Evolutionary conservation across 2,329 filamentous ascomycete species (phyloP).

Genomic region (Helicocarpus griseus): DNA sequence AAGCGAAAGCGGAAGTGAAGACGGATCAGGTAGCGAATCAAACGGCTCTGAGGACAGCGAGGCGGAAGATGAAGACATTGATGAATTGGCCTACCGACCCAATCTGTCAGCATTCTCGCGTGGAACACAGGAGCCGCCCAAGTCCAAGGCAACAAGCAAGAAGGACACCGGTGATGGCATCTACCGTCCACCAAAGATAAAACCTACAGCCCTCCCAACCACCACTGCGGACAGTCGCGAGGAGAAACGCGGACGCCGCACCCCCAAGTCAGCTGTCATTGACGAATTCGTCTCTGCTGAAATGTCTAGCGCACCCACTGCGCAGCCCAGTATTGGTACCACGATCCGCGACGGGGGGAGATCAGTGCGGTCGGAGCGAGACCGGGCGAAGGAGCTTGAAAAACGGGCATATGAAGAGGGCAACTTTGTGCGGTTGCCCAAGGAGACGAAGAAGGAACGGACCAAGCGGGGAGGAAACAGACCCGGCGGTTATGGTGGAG

Average conservation of each 20-base stretch:
- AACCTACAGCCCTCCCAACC: constrained; percentile 69
- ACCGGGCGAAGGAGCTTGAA: constrained; percentile 70
- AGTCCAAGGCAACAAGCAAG: constrained; percentile 15
- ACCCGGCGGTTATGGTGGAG: constrained; percentile 66
- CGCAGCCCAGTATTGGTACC: constrained; percentile 83
- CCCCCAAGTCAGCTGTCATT: constrained; percentile 69
- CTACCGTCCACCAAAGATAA: constrained; percentile 82
- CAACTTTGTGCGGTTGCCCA: constrained; percentile 81
- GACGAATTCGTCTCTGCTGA: constrained; percentile 88
- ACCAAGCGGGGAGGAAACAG: constrained; percentile 47
- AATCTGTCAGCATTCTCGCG: constrained; percentile 43
- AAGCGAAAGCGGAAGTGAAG: constrained; percentile 27
- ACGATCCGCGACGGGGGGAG: constrained; percentile 74
- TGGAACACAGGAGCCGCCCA: constrained; percentile 25
- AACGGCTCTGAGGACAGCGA: constrained; percentile 19
- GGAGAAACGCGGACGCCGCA: constrained; percentile 52
- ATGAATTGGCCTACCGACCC: constrained; percentile 54
- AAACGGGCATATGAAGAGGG: constrained; percentile 79
- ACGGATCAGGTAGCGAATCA: constrained; percentile 21
- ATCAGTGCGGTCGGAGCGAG: constrained; percentile 63
- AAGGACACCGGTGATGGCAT: constrained; percentile 51
- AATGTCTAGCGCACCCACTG: constrained; percentile 68
- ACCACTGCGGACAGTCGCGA: constrained; percentile 48
- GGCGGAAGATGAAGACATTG: constrained; percentile 34
- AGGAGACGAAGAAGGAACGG: constrained; percentile 76